phyloP scores from a whole-genome alignment of 495 filamentous ascomycete species.

The Hypoxylon intermedium region DNA sequence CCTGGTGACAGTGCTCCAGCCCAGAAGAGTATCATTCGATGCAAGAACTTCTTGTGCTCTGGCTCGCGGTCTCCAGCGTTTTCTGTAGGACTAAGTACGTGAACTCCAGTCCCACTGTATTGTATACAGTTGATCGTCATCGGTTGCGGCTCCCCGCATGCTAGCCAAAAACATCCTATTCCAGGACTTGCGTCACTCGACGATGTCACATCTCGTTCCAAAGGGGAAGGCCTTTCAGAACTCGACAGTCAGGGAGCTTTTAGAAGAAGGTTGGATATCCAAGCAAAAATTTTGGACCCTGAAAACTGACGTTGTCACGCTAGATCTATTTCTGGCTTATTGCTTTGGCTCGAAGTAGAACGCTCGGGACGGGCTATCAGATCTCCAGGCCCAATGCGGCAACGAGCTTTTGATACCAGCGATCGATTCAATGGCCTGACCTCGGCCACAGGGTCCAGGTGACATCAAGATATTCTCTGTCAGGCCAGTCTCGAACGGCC shows the following conservation, averaged over 20 bases:
- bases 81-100: not conserved
- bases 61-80: slow-evolving; percentile 9
- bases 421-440: slow-evolving; percentile 28
- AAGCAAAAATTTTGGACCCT: slow-evolving; percentile 8
- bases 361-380: slow-evolving; percentile 22
- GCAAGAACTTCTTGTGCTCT: not conserved
- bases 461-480: slow-evolving; percentile 16
- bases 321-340: slow-evolving; percentile 32
- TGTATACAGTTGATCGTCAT: slow-evolving; percentile 1
- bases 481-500: slow-evolving; percentile 27
- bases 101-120: not conserved
- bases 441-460: slow-evolving; percentile 15
- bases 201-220: not conserved
- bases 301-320: slow-evolving; percentile 25
- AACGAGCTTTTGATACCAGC: slow-evolving; percentile 20
- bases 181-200: slow-evolving; percentile 21
- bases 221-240: slow-evolving; percentile 9
- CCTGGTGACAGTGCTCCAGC: too few species aligned
- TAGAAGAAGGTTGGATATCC: slow-evolving; percentile 6
- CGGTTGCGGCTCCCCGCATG: slow-evolving; percentile 11
- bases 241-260: not conserved
- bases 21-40: too few species aligned
- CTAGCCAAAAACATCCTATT: not conserved
- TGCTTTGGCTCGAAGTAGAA: slow-evolving; percentile 32
- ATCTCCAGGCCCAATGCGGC: slow-evolving; percentile 19